Conservation (phyloP, 352 stramenopile genomes). For the Globisporangium acanthophoron region DNA sequence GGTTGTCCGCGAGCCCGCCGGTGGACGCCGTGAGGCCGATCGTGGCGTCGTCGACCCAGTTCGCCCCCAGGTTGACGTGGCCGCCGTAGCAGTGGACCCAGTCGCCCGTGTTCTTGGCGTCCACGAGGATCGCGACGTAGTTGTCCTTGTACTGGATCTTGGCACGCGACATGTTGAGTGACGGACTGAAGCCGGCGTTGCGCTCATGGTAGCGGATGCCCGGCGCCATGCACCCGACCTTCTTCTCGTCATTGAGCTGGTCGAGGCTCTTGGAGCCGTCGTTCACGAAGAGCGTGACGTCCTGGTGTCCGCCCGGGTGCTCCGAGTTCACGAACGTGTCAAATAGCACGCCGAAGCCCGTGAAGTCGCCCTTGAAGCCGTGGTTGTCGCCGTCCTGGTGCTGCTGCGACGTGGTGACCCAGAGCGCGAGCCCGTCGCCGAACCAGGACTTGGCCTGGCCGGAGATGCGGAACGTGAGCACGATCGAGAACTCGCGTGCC, state of each 20-base stretch:
- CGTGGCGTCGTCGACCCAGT: slow-evolving; percentile 62
- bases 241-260: slow-evolving; percentile 63
- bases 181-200: slow-evolving; percentile 71
- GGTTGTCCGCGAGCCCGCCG: slow-evolving; percentile 77
- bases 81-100: slow-evolving; percentile 68
- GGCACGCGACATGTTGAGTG: slow-evolving; percentile 73
- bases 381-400: slow-evolving; percentile 72
- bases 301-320: slow-evolving; percentile 71
- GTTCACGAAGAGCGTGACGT: slow-evolving; percentile 81
- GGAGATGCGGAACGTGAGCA: slow-evolving; percentile 83
- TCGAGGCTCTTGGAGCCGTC: slow-evolving; percentile 73
- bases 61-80: slow-evolving; percentile 34
- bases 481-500: slow-evolving; percentile 58
- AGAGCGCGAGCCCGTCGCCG: slow-evolving; percentile 75
- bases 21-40: slow-evolving; percentile 78
- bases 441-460: slow-evolving; percentile 72
- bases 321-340: slow-evolving; percentile 85
- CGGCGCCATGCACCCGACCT: slow-evolving; percentile 69
- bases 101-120: slow-evolving; percentile 62
- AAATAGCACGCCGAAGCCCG: slow-evolving; percentile 69
- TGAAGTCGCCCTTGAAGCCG: slow-evolving; percentile 71
- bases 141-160: slow-evolving; percentile 80
- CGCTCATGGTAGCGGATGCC: slow-evolving; percentile 80
- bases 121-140: slow-evolving; percentile 61
- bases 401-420: slow-evolving; percentile 52